Evolutionary conservation across 495 filamentous ascomycete species (phyloP).

Genomic region (Xylaria longipes): DNA sequence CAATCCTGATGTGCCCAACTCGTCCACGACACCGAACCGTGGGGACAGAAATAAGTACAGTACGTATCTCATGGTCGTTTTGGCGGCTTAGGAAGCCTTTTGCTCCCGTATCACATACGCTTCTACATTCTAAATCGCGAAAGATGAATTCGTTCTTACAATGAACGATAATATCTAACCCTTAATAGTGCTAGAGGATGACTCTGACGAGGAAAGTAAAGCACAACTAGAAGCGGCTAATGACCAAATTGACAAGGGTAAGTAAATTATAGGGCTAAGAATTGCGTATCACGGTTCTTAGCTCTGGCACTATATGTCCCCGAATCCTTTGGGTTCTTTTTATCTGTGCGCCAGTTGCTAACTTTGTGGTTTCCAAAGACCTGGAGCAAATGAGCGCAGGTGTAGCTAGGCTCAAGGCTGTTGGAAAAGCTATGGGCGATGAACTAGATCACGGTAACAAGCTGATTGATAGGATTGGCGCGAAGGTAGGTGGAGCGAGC

Average conservation of each 20-base stretch:
- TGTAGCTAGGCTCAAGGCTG: constrained; percentile 66
- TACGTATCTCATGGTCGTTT: constrained; percentile 10
- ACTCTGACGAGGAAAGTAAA: constrained; percentile 35
- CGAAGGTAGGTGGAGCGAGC: constrained; percentile 61
- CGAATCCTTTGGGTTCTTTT: not conserved
- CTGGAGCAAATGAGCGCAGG: constrained; percentile 62
- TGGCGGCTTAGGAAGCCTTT: not conserved
- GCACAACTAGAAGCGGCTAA: constrained; percentile 73
- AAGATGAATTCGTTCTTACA: not conserved
- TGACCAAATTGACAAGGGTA: constrained; percentile 65
- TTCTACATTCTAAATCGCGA: too few species aligned
- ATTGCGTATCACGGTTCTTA: constrained; percentile 37
- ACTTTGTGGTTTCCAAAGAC: constrained; percentile 15
- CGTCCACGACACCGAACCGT: constrained; percentile 19
- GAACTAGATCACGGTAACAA: constrained; percentile 80
- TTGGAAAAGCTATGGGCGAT: constrained; percentile 72
- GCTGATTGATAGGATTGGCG: constrained; percentile 73
- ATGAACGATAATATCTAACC: constrained; percentile 4
- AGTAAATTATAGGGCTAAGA: not conserved
- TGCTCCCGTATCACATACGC: too few species aligned
- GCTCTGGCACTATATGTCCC: not conserved
- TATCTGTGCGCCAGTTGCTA: not conserved
- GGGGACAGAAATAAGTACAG: constrained; percentile 34
- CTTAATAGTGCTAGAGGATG: constrained; percentile 33
- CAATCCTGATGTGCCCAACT: constrained; percentile 6